Percentiles rank a stretch among this genome's conserved stretches.
Evolutionary conservation across 2,329 filamentous ascomycete species (phyloP).

Genomic region (Colletotrichum orbiculare): DNA sequence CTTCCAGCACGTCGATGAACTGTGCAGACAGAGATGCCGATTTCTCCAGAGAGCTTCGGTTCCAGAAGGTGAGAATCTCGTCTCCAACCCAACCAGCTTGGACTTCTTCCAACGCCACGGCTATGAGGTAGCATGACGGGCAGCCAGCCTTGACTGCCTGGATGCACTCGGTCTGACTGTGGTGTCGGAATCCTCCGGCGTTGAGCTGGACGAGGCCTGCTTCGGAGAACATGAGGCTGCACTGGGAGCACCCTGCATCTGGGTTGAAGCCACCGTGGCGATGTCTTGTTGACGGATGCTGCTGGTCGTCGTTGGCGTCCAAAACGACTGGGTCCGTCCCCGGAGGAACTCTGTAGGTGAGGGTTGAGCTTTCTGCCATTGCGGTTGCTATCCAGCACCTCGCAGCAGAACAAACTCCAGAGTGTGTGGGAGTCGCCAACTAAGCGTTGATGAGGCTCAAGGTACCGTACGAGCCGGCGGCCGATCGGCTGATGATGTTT

Average conservation of each 20-base stretch:
- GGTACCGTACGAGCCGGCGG: too few relatives aligned
- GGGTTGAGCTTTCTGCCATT: too few relatives aligned
- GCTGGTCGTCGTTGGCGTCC: not conserved
- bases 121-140: slow-evolving; percentile 6
- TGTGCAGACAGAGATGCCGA: too few relatives aligned
- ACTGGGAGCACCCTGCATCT: not conserved
- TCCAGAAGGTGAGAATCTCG: slow-evolving; percentile 2
- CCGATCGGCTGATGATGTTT: too few relatives aligned
- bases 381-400: too few relatives aligned
- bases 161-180: not conserved
- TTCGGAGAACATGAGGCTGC: slow-evolving; percentile 12
- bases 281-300: not conserved
- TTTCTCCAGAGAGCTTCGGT: not conserved
- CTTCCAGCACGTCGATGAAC: slow-evolving; percentile 12
- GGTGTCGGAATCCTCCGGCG: slow-evolving; percentile 15
- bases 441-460: too few relatives aligned
- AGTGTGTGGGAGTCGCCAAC: too few relatives aligned
- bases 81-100: not conserved
- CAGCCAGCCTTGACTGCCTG: not conserved
- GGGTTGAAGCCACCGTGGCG: not conserved
- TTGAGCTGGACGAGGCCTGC: slow-evolving; percentile 15
- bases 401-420: too few relatives aligned
- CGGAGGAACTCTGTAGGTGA: not conserved
- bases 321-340: too few relatives aligned
- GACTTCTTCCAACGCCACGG: not conserved